Evolutionary conservation across 1,139 yeast species (phyloP).

Genomic region (Yamadazyma triangularis): DNA sequence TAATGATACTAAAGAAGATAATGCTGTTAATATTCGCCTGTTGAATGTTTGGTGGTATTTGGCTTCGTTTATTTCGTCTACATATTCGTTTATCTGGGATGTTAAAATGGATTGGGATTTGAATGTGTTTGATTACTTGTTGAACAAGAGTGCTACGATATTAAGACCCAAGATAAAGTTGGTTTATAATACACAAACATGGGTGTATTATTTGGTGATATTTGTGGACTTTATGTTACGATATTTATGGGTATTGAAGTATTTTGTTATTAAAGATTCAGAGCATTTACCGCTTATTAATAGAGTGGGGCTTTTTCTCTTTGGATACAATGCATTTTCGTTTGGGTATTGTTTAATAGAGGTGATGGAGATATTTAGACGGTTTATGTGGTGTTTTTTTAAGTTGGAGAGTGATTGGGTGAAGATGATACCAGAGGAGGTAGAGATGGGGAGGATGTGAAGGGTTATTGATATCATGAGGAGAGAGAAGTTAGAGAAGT

Average conservation of each 20-base stretch:
- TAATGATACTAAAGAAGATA: conserved; percentile 8
- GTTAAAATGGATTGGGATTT: conserved; percentile 85
- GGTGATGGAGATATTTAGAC: conserved; percentile 66
- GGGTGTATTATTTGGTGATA: conserved; percentile 54
- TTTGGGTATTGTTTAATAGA: conserved; percentile 64
- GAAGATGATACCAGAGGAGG: too few species aligned
- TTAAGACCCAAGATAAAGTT: conserved; percentile 19
- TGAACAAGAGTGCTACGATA: conserved; percentile 9
- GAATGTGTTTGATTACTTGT: conserved; percentile 40
- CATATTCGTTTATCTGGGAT: conserved; percentile 87
- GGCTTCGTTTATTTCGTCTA: conserved; percentile 56
- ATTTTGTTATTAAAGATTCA: conserved; percentile 28
- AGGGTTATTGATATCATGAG: too few species aligned
- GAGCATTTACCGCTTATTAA: conserved; percentile 13
- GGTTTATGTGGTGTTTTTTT: conserved; percentile 87
- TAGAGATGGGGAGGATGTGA: too few species aligned
- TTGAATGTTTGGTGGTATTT: conserved; percentile 46
- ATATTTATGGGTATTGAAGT: conserved; percentile 69
- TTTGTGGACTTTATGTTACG: conserved; percentile 58
- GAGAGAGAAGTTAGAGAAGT: too few species aligned
- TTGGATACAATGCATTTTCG: conserved; percentile 46
- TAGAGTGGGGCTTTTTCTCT: conserved; percentile 26
- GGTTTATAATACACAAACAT: conserved; percentile 13
- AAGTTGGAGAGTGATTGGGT: conserved; percentile 76
- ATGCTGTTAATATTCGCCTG: conserved; percentile 9